phyloP scores from a whole-genome alignment of 805 yeast genomes.

The Metschnikowia continentalis region DNA sequence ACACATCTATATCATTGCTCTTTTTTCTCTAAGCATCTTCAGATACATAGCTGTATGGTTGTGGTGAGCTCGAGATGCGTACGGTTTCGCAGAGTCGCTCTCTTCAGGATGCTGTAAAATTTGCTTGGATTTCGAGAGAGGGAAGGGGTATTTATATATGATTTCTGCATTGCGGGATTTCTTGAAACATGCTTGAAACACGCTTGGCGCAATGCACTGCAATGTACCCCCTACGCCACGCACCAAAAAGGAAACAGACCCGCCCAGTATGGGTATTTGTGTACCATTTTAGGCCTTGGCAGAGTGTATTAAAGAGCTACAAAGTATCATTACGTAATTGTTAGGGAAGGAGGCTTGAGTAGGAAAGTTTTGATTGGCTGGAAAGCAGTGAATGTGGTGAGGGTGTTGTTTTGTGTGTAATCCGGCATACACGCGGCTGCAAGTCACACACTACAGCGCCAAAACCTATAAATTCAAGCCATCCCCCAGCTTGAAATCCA shows the following conservation, averaged over 20 bases:
- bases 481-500: background rate
- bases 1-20: too few species aligned
- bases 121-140: background rate
- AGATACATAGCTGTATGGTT: too few species aligned
- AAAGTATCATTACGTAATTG: too few species aligned
- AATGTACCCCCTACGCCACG: background rate
- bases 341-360: too few species aligned
- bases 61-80: too few species aligned
- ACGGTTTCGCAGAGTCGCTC: too few species aligned
- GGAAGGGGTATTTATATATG: background rate
- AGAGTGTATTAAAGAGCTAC: too few species aligned
- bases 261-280: background rate
- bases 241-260: background rate
- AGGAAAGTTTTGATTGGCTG: background rate
- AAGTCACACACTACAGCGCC: background rate
- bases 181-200: background rate
- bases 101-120: too few species aligned
- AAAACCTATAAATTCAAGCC: background rate
- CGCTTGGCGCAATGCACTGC: background rate
- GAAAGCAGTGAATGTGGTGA: background rate
- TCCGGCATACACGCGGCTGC: background rate
- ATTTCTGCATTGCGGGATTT: background rate
- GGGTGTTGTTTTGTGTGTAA: background rate
- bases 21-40: too few species aligned
- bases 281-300: background rate